Base-by-base conservation (phyloP, 2,329 filamentous ascomycete species). In the Aspergillus thermomutatus region DNA sequence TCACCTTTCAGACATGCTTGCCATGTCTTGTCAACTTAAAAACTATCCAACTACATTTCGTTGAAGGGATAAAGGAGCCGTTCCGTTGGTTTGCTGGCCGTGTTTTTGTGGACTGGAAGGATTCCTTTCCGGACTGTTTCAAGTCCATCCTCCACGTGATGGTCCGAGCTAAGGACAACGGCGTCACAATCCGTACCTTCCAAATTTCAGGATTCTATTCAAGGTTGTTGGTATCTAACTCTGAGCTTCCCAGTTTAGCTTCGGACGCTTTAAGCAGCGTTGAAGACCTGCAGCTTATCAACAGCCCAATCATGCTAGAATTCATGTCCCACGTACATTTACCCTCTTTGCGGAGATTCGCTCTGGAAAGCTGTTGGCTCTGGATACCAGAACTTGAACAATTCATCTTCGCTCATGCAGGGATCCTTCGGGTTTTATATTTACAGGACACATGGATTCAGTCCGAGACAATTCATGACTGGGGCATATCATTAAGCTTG, bases 351-450 rank as follows among this genome's bases (percentile, higher is more conserved):
- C 53, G 27, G 45, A 41, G 40, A 11, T 48, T 60, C 17, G 50
- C 56, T 21, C 27, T 54, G 26, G 53, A 17, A 45, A 58, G 26
- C 19, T 60, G 56, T 28, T 60, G 58, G 58, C 50, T 60, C 6
- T 55, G 41, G n/a, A 46, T 55, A 14, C 31, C 50, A 17, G 50
- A 50, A 19, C 51, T 60, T 2, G 19, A 54, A 40, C 17, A 48
- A 8, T 58, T 60, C 48, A 41, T 58, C 17, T 17, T 28, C 9
- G 9, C 19, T 37, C 50, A 58, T 31, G 27, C 45, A 23, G 25
- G 19, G 21, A 47, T 17, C 7, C 50, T 60, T 5, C 43, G 26
- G 27, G 41, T 28, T 34, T 17, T 60, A 3, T 51, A 60, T 48
- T 14, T 60, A 21, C 41, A 58, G 14, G 49, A 58, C 37, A 46